Percentiles rank a stretch among this genome's conserved stretches.
phyloP scores from a whole-genome alignment of 495 filamentous ascomycete genomes.

The Daldinia loculata region DNA sequence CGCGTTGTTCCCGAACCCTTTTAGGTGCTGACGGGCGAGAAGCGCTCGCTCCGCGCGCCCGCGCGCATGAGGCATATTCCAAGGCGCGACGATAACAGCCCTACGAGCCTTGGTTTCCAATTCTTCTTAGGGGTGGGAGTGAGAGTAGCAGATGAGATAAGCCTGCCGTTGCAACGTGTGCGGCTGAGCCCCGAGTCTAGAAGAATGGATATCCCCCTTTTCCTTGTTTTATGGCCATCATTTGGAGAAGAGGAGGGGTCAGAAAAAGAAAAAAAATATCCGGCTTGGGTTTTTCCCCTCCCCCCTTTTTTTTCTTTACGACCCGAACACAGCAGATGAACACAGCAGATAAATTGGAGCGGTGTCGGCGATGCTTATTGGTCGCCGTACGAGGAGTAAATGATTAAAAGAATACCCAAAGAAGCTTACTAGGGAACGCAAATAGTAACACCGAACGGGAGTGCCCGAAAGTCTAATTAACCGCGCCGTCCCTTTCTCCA shows the following conservation, averaged over 20 bases:
- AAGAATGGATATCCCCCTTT: neutral
- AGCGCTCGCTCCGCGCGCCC: slow-evolving; percentile 14
- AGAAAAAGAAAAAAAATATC: neutral
- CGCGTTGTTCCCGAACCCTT: slow-evolving; percentile 19
- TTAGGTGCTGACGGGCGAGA: slow-evolving; percentile 24
- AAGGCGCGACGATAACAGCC: slow-evolving; percentile 21
- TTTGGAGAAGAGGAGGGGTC: neutral
- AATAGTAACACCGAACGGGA: slow-evolving; percentile 34
- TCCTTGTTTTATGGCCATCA: neutral
- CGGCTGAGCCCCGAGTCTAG: slow-evolving; percentile 32
- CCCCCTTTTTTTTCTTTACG: neutral
- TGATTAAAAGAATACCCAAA: neutral
- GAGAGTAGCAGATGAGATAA: slow-evolving; percentile 2
- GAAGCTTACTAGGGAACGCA: slow-evolving; percentile 2
- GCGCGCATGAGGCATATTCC: slow-evolving; percentile 38
- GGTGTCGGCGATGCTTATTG: slow-evolving; percentile 24
- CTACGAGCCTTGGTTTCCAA: slow-evolving; percentile 3
- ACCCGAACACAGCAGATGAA: slow-evolving; percentile 8
- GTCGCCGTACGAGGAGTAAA: slow-evolving; percentile 30
- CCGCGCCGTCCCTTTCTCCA: slow-evolving; percentile 23
- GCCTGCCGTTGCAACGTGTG: slow-evolving; percentile 14
- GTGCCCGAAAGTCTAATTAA: slow-evolving; percentile 32
- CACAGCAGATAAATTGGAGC: slow-evolving; percentile 6
- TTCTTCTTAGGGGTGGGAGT: neutral
- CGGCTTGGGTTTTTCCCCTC: neutral